Conservation (phyloP, 441 rosid species). For the Omphalea diandra region DNA sequence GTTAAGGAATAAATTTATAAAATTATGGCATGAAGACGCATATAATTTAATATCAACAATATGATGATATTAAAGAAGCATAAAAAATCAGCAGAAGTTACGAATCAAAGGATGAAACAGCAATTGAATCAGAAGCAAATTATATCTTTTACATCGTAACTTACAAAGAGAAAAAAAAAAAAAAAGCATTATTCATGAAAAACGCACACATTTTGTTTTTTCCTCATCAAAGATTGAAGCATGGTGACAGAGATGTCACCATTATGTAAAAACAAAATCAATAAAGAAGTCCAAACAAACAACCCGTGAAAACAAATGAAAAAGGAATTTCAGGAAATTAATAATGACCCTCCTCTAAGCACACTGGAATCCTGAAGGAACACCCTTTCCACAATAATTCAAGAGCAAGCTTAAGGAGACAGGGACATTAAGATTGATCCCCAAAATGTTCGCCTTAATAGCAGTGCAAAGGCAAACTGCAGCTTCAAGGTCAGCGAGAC, state of each 20-base stretch:
- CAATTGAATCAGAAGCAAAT: not conserved
- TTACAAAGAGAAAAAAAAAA: not conserved
- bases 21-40: no score
- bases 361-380: conserved; percentile 42
- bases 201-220: not conserved
- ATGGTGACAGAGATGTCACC: not conserved
- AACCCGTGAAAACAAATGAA: not conserved
- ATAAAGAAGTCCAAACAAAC: not conserved
- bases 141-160: not conserved
- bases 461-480: conserved; percentile 54
- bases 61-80: no score
- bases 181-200: not conserved
- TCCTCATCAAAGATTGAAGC: not conserved
- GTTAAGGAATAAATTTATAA: no score
- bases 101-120: not conserved
- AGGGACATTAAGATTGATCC: conserved; percentile 38
- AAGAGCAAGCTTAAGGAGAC: conserved; percentile 45
- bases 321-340: not conserved
- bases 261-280: not conserved
- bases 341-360: conserved; percentile 8
- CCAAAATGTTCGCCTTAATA: conserved; percentile 39
- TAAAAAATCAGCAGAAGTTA: not conserved
- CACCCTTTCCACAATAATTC: conserved; percentile 39
- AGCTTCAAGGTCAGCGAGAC: conserved; percentile 45
- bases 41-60: no score